A percentile compares a stretch with the other conserved stretches of the same genome.
Conservation (phyloP, 2,329 filamentous ascomycete species). For the Pseudogymnoascus destructans region DNA sequence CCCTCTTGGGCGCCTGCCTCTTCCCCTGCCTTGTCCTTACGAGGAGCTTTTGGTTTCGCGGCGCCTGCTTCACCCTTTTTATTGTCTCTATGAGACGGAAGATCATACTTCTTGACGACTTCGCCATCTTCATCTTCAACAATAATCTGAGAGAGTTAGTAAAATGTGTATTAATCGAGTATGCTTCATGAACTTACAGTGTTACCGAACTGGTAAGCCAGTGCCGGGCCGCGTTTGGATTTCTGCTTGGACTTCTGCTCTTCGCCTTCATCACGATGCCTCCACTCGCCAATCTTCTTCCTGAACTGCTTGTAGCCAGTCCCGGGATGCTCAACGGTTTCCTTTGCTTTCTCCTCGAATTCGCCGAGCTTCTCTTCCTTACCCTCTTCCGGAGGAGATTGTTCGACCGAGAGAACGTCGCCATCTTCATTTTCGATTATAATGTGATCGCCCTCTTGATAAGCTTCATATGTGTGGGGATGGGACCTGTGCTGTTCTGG, state of each 20-base stretch:
- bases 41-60: slow-evolving; percentile 39
- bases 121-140: slow-evolving; percentile 80
- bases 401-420: slow-evolving; percentile 62
- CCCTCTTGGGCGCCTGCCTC: slow-evolving; percentile 32
- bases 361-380: slow-evolving; percentile 12
- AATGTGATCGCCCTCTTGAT: slow-evolving; percentile 65
- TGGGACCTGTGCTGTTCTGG: slow-evolving; percentile 23
- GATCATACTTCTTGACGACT: slow-evolving; percentile 72
- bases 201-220: slow-evolving; percentile 75
- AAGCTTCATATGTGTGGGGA: slow-evolving; percentile 46
- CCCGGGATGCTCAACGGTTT: slow-evolving; percentile 19
- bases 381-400: slow-evolving; percentile 27
- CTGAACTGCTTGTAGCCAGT: slow-evolving; percentile 12
- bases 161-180: not conserved
- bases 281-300: slow-evolving; percentile 20
- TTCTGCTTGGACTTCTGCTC: slow-evolving; percentile 23
- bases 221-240: slow-evolving; percentile 55
- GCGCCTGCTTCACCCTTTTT: slow-evolving; percentile 29
- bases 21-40: slow-evolving; percentile 18
- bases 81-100: slow-evolving; percentile 40
- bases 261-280: slow-evolving; percentile 31
- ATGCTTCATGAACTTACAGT: slow-evolving; percentile 37
- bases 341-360: slow-evolving; percentile 23
- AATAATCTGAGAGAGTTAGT: slow-evolving; percentile 45
- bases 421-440: slow-evolving; percentile 78